A percentile compares a stretch with the other conserved stretches of the same genome.
Conservation (phyloP, 2,329 filamentous ascomycete genomes). For the Arthrinium puccinioides region DNA sequence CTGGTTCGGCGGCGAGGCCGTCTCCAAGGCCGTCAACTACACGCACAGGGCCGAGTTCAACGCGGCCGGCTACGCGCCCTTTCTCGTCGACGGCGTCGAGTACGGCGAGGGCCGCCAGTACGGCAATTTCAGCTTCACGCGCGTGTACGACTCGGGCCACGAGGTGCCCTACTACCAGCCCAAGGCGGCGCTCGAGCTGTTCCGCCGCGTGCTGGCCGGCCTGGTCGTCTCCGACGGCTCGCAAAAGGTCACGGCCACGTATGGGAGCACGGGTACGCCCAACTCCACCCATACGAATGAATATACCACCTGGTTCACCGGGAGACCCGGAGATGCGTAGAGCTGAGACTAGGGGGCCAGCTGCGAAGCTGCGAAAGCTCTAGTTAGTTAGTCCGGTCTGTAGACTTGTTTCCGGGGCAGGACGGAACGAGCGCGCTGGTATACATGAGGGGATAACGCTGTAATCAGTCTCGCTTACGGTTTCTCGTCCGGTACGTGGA, state of each 20-base stretch:
- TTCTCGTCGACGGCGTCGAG: conserved; percentile 36
- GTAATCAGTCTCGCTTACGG: too few species aligned
- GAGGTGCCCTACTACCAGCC: conserved; percentile 48
- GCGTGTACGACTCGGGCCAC: conserved; percentile 35
- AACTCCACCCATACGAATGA: conserved; percentile 47
- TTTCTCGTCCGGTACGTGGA: too few species aligned
- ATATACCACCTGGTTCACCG: conserved; percentile 48
- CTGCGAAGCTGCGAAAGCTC: too few species aligned
- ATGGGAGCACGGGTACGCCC: conserved; percentile 45
- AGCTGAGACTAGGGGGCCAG: too few species aligned
- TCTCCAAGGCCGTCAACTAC: conserved; percentile 36
- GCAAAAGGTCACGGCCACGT: conserved; percentile 38
- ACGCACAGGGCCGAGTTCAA: conserved; percentile 28
- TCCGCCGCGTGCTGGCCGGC: conserved; percentile 37
- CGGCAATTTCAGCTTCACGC: conserved; percentile 39
- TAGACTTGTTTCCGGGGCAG: too few species aligned
- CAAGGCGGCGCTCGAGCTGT: conserved; percentile 38
- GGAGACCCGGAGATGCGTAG: conserved; percentile 3
- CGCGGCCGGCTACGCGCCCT: conserved; percentile 33
- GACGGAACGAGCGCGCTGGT: too few species aligned
- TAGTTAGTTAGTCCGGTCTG: too few species aligned
- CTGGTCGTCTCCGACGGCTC: conserved; percentile 43
- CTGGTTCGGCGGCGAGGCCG: conserved; percentile 21
- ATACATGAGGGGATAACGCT: too few species aligned
- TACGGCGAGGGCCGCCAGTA: conserved; percentile 46